These are phyloP conservation scores for Lophium mytilinum DNA, from an alignment of 495 filamentous ascomycete species.

Conservation along the genomic window DNA sequence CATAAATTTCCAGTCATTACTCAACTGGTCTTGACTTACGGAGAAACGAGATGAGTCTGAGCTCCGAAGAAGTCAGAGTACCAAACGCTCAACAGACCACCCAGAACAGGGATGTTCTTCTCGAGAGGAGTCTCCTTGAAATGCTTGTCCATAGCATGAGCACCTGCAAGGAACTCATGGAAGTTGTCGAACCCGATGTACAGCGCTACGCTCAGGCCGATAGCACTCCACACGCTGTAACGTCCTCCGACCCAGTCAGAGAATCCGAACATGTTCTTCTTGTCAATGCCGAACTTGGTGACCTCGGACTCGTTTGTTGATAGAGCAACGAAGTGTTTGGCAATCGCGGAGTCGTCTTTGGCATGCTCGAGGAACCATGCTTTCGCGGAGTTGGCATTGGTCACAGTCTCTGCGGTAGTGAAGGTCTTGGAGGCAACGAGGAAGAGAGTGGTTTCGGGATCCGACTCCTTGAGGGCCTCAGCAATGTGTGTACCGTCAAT, in stretches of 20 bases:
- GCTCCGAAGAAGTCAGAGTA: constrained; percentile 98
- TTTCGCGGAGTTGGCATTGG: constrained; percentile 96
- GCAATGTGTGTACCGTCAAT: constrained; percentile 97
- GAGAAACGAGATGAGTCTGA: constrained; percentile 93
- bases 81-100: constrained; percentile 91
- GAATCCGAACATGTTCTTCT: constrained; percentile 98
- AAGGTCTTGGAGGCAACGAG: constrained; percentile 98
- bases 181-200: constrained; percentile 98
- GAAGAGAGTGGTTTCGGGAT: constrained; percentile 97
- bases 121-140: constrained; percentile 85
- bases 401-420: constrained; percentile 93
- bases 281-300: constrained; percentile 95
- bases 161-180: constrained; percentile 90
- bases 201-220: constrained; percentile 85
- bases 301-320: constrained; percentile 95
- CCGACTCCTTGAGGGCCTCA: constrained; percentile 77
- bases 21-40: constrained; percentile 42
- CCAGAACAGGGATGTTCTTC: constrained; percentile 89
- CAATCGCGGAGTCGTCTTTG: constrained; percentile 66
- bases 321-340: constrained; percentile 97
- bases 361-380: constrained; percentile 86
- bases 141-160: constrained; percentile 97
- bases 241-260: constrained; percentile 96
- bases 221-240: constrained; percentile 98
- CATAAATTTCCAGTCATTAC: neutral